A percentile compares a stretch with the other conserved stretches of the same genome.
Conservation (phyloP, 768 basidiomycete species). For the Hebeloma cylindrosporum region DNA sequence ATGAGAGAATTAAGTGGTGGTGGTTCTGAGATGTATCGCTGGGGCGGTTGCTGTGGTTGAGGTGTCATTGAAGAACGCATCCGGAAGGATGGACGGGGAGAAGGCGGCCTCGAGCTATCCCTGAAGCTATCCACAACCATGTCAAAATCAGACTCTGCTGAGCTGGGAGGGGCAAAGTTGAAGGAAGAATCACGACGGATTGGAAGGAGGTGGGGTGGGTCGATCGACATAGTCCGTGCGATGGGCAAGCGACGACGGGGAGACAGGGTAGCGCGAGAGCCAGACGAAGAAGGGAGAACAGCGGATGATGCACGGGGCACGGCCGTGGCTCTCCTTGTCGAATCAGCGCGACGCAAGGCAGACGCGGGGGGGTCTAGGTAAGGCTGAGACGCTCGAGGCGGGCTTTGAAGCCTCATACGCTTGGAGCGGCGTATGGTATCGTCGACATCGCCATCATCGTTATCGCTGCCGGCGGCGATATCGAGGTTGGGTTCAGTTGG, state of each 20-base stretch:
- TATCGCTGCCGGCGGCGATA: not conserved
- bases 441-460: constrained; percentile 20
- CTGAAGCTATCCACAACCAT: constrained; percentile 38
- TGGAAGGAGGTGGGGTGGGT: constrained; percentile 49
- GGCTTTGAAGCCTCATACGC: constrained; percentile 54
- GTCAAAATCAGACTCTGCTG: constrained; percentile 33
- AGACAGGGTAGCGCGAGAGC: constrained; percentile 41
- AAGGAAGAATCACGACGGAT: constrained; percentile 42
- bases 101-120: constrained; percentile 49
- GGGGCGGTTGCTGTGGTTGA: constrained; percentile 42
- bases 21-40: constrained; percentile 63
- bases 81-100: constrained; percentile 52
- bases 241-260: constrained; percentile 40
- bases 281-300: constrained; percentile 28
- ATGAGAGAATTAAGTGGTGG: constrained; percentile 62
- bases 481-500: constrained; percentile 25
- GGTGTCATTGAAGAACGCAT: constrained; percentile 73
- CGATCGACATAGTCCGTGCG: constrained; percentile 71
- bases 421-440: constrained; percentile 43
- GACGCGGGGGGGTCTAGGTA: constrained; percentile 59
- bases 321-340: constrained; percentile 23
- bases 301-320: constrained; percentile 28
- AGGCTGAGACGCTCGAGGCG: constrained; percentile 34
- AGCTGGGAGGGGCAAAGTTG: constrained; percentile 35
- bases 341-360: constrained; percentile 37